These are phyloP conservation scores for Carallia brachiata DNA, from an alignment of 345 rosid species.

Conservation along the genomic window DNA sequence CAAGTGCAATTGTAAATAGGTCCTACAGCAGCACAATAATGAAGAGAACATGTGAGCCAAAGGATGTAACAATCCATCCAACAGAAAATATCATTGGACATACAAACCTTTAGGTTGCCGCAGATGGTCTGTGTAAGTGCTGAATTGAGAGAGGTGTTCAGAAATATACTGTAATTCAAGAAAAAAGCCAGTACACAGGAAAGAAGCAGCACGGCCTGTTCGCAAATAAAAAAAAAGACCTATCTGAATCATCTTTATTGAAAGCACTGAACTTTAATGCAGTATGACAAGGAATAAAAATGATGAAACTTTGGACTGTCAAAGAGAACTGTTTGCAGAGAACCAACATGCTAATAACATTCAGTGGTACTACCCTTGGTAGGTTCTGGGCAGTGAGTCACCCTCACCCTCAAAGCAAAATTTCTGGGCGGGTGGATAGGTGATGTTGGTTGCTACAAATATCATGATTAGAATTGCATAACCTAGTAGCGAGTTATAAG, in stretches of 20 bases:
- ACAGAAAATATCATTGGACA: not conserved
- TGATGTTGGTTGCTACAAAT: not conserved
- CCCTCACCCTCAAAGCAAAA: not conserved
- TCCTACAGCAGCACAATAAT: constrained; percentile 52
- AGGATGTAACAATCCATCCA: no score
- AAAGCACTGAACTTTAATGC: not conserved
- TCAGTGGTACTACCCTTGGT: not conserved
- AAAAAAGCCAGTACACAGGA: constrained; percentile 91
- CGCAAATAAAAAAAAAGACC: constrained; percentile 3
- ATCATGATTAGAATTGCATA: not conserved
- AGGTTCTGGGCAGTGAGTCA: not conserved
- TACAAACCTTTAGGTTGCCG: constrained; percentile 88
- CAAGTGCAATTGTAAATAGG: constrained; percentile 82
- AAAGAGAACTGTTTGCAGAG: not conserved
- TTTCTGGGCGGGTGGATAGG: not conserved
- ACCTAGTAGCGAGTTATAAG: no score
- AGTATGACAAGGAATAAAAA: not conserved
- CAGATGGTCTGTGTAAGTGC: constrained; percentile 95
- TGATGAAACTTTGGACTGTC: not conserved
- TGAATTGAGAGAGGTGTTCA: constrained; percentile 95
- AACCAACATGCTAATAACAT: not conserved
- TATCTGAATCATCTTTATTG: constrained; percentile 3
- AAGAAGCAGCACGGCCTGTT: constrained; percentile 69
- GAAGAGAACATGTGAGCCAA: constrained; percentile 11
- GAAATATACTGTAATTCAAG: constrained; percentile 90